phyloP scores from a whole-genome alignment of 805 yeast genomes.

The Starmerella scarabaei region DNA sequence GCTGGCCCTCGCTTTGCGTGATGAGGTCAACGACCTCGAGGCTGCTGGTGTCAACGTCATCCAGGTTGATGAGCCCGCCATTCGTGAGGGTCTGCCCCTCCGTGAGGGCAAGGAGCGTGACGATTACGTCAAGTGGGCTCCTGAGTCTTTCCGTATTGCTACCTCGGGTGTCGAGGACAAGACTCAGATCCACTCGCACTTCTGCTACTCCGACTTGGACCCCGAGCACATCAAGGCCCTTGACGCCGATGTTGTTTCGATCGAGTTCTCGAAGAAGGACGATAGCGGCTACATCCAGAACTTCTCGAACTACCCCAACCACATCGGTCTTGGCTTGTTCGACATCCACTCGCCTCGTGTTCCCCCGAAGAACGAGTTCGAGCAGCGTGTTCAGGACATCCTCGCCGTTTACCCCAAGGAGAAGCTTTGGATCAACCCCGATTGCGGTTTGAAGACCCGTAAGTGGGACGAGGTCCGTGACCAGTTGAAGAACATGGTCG shows the following conservation, averaged over 20 bases:
- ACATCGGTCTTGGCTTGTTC: conserved; percentile 97
- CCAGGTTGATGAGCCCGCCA: conserved; percentile 99
- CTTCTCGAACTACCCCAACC: conserved; percentile 98
- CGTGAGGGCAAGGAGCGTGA: conserved; percentile 95
- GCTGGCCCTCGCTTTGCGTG: conserved; percentile 94
- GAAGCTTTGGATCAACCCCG: conserved; percentile 99
- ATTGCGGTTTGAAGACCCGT: conserved; percentile 99
- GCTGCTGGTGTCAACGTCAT: conserved; percentile 95
- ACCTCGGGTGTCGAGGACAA: conserved; percentile 92
- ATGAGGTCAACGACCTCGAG: conserved; percentile 96
- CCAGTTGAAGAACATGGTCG: conserved; percentile 96
- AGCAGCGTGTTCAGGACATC: conserved; percentile 84
- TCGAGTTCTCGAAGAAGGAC: conserved; percentile 99
- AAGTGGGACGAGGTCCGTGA: conserved; percentile 97
- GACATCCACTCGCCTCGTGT: conserved; percentile 99
- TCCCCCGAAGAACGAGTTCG: conserved; percentile 94
- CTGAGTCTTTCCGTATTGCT: conserved; percentile 98
- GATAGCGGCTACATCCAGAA: conserved; percentile 96
- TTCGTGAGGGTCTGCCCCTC: conserved; percentile 99
- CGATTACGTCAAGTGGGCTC: conserved; percentile 97
- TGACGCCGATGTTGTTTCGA: conserved; percentile 98
- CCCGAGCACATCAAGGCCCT: conserved; percentile 99
- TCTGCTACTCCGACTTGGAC: conserved; percentile 99
- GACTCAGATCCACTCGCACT: conserved; percentile 98
- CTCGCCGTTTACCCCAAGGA: conserved; percentile 94